These are phyloP conservation scores for Casuarina cunninghamiana DNA, from an alignment of 306 rosid species.

Conservation along the genomic window DNA sequence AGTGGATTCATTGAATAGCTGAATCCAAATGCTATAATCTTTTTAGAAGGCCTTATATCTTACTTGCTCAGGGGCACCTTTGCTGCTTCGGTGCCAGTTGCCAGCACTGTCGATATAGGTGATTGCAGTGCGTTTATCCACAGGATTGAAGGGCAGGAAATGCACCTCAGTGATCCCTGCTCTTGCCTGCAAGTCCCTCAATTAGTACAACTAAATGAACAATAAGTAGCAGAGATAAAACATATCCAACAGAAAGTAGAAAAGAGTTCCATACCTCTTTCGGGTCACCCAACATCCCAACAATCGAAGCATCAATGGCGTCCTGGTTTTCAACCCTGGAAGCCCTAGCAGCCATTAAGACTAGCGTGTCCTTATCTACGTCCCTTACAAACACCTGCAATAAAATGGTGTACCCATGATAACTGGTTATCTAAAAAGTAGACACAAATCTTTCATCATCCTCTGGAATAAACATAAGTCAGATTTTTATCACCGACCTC, in stretches of 20 bases:
- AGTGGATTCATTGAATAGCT: not conserved
- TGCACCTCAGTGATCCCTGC: conserved; percentile 84
- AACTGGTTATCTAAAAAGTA: not conserved
- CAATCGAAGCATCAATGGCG: conserved; percentile 88
- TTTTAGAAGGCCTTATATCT: conserved; percentile 1
- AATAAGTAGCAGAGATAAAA: conserved; percentile 10
- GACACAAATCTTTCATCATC: not conserved
- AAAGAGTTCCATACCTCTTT: conserved; percentile 58
- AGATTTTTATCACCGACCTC: conserved; percentile 50
- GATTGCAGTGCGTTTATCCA: conserved; percentile 84
- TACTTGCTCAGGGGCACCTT: conserved; percentile 98
- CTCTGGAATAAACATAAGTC: not conserved
- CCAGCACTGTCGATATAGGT: conserved; percentile 68
- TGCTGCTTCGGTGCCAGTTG: conserved; percentile 78
- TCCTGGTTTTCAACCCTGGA: conserved; percentile 86
- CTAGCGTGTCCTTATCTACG: conserved; percentile 53
- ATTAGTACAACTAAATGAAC: not conserved
- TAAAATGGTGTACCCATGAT: conserved; percentile 19
- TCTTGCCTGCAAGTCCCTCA: conserved; percentile 61
- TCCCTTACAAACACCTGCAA: conserved; percentile 52
- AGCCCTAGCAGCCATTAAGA: conserved; percentile 77
- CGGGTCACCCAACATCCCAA: conserved; percentile 78
- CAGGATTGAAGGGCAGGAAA: conserved; percentile 92
- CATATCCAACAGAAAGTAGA: conserved; percentile 2
- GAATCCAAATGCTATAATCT: not conserved